Conservation (phyloP, 2,329 filamentous ascomycete genomes). For the Knufia fluminis region DNA sequence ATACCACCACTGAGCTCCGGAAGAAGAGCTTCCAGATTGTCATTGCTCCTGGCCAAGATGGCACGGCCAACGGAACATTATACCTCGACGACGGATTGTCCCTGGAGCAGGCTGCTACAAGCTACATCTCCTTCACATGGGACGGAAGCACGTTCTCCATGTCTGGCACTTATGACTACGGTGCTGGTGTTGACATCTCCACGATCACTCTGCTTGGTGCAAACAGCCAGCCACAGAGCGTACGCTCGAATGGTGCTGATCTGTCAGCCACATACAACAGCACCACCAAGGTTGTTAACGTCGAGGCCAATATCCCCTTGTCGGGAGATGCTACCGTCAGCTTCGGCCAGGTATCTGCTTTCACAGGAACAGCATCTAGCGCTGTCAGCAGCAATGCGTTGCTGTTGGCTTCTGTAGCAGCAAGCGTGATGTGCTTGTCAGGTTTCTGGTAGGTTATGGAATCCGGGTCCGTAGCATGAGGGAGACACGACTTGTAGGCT, state of each 20-base stretch:
- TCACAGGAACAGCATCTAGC: neutral
- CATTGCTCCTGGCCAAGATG: constrained; percentile 54
- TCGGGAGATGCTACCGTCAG: constrained; percentile 17
- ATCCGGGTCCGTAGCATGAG: too few relatives aligned
- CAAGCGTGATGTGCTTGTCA: too few relatives aligned
- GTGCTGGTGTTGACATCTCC: constrained; percentile 26
- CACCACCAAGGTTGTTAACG: constrained; percentile 21
- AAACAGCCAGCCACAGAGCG: constrained; percentile 9
- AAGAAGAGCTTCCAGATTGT: constrained; percentile 61
- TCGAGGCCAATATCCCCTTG: constrained; percentile 23
- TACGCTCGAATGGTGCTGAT: constrained; percentile 9
- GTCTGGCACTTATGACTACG: constrained; percentile 47
- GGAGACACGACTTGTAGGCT: too few relatives aligned
- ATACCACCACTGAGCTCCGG: constrained; percentile 52
- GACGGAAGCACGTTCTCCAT: constrained; percentile 42
- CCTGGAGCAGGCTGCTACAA: constrained; percentile 49
- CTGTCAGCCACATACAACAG: constrained; percentile 15
- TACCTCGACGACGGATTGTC: constrained; percentile 73
- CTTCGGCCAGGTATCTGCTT: neutral
- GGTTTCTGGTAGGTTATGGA: neutral
- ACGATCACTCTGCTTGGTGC: constrained; percentile 28
- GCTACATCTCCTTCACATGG: constrained; percentile 53
- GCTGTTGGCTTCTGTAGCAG: neutral
- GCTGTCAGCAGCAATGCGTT: neutral
- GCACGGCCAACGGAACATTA: constrained; percentile 55